phyloP scores from a whole-genome alignment of 179 eudicot genomes.

The Silene noctiflora region DNA sequence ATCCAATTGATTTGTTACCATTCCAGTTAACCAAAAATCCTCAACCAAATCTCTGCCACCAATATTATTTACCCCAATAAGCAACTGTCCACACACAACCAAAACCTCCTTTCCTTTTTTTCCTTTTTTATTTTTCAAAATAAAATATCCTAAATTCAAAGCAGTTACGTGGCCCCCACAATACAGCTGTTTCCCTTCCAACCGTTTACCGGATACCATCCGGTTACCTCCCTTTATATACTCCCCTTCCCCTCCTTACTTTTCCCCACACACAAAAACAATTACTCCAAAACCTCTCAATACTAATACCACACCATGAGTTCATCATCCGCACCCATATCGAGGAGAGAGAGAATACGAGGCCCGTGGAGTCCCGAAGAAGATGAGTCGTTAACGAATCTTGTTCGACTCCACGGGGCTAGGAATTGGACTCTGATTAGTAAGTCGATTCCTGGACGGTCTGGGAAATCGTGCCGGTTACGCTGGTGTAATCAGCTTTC shows the following conservation, averaged over 20 bases:
- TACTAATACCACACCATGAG: constrained; percentile 14
- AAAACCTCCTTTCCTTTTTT: not conserved
- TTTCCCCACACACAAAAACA: not conserved
- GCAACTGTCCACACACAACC: not conserved
- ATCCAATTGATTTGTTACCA: constrained; percentile 9
- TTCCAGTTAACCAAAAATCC: no score
- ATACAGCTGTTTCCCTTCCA: constrained; percentile 35
- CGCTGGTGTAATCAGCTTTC: constrained; percentile 54
- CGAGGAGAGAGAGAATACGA: constrained; percentile 23
- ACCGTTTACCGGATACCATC: constrained; percentile 33
- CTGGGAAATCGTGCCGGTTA: constrained; percentile 41
- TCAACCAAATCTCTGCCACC: constrained; percentile 9
- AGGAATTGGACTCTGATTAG: constrained; percentile 43
- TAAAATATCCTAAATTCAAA: constrained; percentile 11
- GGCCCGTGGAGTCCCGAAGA: constrained; percentile 49
- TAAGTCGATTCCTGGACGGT: constrained; percentile 37
- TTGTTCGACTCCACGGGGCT: constrained; percentile 33
- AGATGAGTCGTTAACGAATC: constrained; percentile 24
- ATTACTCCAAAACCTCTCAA: constrained; percentile 1
- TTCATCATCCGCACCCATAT: not conserved
- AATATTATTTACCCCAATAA: constrained; percentile 1
- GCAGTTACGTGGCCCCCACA: constrained; percentile 23
- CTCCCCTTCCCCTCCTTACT: not conserved
- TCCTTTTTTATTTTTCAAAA: not conserved
- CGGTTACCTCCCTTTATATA: constrained; percentile 20